Percentiles rank a stretch among this genome's conserved stretches.
Evolutionary conservation across 495 filamentous ascomycete genomes (phyloP).

Genomic region (Tetracladium marchalianum): DNA sequence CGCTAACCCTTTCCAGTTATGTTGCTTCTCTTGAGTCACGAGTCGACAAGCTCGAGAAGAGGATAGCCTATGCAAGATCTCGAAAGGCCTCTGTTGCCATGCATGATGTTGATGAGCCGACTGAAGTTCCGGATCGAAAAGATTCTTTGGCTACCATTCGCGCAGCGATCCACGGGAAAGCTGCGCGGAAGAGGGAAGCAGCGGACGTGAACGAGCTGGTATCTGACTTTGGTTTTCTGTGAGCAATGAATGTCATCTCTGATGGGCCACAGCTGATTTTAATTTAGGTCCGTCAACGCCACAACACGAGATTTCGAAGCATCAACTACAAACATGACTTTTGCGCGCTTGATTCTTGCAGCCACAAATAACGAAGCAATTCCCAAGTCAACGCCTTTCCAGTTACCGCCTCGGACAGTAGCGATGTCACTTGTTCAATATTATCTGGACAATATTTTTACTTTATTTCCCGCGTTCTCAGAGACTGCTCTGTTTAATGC

Average conservation of each 20-base stretch:
- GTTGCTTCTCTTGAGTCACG: slow-evolving; percentile 83
- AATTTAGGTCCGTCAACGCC: slow-evolving; percentile 72
- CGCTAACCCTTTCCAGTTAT: slow-evolving; percentile 46
- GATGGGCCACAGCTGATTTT: background rate
- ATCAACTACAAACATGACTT: slow-evolving; percentile 74
- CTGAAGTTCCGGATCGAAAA: slow-evolving; percentile 37
- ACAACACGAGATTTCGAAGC: slow-evolving; percentile 87
- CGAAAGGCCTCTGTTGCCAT: slow-evolving; percentile 44
- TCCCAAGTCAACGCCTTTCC: slow-evolving; percentile 43
- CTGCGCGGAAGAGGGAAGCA: slow-evolving; percentile 49
- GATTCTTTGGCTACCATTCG: slow-evolving; percentile 49
- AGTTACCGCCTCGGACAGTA: slow-evolving; percentile 54
- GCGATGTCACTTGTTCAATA: slow-evolving; percentile 61
- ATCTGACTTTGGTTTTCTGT: slow-evolving; percentile 75
- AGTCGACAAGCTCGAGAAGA: slow-evolving; percentile 74
- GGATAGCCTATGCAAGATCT: slow-evolving; percentile 49
- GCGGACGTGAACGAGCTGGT: slow-evolving; percentile 72
- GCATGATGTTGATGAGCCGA: slow-evolving; percentile 34
- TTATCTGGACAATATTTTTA: slow-evolving; percentile 73
- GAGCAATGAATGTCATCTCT: slow-evolving; percentile 19
- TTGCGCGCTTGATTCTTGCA: slow-evolving; percentile 71
- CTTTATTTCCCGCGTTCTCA: slow-evolving; percentile 68
- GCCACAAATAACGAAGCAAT: slow-evolving; percentile 57
- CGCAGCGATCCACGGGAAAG: slow-evolving; percentile 49
- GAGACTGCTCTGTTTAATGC: slow-evolving; percentile 66